A percentile compares a stretch with the other conserved stretches of the same genome.
These are phyloP conservation scores for Penicillium alfredii DNA, from an alignment of 495 filamentous ascomycete genomes.

Conservation along the genomic window DNA sequence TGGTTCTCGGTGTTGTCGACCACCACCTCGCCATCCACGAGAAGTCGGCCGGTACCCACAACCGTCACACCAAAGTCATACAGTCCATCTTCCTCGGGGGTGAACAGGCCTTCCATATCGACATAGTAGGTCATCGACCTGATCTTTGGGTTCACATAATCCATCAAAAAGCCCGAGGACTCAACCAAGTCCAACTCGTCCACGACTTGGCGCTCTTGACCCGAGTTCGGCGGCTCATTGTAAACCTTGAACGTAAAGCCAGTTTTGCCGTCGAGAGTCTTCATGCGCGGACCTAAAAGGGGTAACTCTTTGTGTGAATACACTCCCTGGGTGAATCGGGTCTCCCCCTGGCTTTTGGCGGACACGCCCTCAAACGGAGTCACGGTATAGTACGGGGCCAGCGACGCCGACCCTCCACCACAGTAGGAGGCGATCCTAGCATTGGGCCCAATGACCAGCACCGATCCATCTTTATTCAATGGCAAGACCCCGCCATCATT, in stretches of 20 bases:
- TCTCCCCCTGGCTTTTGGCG: conserved; percentile 45
- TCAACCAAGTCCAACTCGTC: conserved; percentile 51
- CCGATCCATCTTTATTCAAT: conserved; percentile 52
- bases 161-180: conserved; percentile 54
- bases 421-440: conserved; percentile 69
- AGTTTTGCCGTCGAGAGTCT: conserved; percentile 40
- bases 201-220: conserved; percentile 40
- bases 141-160: conserved; percentile 56
- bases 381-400: conserved; percentile 74
- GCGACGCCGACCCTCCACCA: conserved; percentile 73
- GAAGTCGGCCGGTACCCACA: conserved; percentile 65
- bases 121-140: conserved; percentile 51
- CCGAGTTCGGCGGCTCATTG: conserved; percentile 44
- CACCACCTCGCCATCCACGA: conserved; percentile 61
- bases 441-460: conserved; percentile 79
- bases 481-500: conserved; percentile 64
- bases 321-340: conserved; percentile 43
- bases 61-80: conserved; percentile 75
- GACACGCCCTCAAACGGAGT: conserved; percentile 64
- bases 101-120: conserved; percentile 54
- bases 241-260: conserved; percentile 58
- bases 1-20: conserved; percentile 65
- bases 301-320: conserved; percentile 59
- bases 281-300: conserved; percentile 45
- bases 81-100: conserved; percentile 54